phyloP scores from a whole-genome alignment of 352 stramenopile genomes.

The Phytophthora boehmeriae region DNA sequence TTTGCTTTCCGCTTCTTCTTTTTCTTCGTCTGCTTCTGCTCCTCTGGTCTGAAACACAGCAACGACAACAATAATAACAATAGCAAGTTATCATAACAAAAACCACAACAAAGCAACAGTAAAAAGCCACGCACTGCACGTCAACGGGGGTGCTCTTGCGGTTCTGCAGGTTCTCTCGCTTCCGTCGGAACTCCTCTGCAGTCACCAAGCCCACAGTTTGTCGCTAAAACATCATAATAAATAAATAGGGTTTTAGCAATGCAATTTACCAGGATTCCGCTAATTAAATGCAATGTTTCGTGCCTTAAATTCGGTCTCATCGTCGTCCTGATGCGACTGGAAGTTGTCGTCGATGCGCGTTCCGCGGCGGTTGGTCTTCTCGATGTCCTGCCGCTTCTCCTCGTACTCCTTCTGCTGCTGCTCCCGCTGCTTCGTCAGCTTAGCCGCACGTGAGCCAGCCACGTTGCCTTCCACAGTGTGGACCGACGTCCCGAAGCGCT shows the following conservation, averaged over 20 bases:
- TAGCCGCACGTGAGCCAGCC: conserved; percentile 89
- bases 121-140: conserved; percentile 28
- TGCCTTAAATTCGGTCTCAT: conserved; percentile 89
- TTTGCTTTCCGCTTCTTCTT: conserved; percentile 86
- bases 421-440: conserved; percentile 92
- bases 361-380: conserved; percentile 77
- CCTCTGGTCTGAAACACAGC: conserved; percentile 30
- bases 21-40: conserved; percentile 47
- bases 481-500: conserved; percentile 85
- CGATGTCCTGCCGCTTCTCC: conserved; percentile 92
- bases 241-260: background rate
- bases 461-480: conserved; percentile 98
- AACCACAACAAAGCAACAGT: background rate
- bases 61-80: conserved; percentile 2
- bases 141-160: conserved; percentile 35
- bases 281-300: conserved; percentile 4
- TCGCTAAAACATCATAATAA: conserved; percentile 37
- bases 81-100: background rate
- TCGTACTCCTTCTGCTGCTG: conserved; percentile 95
- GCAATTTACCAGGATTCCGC: too few species aligned
- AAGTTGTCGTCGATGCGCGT: conserved; percentile 93
- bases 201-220: conserved; percentile 94
- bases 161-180: conserved; percentile 80
- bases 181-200: conserved; percentile 92
- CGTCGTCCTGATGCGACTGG: conserved; percentile 77